Evolutionary conservation across 495 filamentous ascomycete species (phyloP).

Genomic region (Lasiosphaeris hirsuta): DNA sequence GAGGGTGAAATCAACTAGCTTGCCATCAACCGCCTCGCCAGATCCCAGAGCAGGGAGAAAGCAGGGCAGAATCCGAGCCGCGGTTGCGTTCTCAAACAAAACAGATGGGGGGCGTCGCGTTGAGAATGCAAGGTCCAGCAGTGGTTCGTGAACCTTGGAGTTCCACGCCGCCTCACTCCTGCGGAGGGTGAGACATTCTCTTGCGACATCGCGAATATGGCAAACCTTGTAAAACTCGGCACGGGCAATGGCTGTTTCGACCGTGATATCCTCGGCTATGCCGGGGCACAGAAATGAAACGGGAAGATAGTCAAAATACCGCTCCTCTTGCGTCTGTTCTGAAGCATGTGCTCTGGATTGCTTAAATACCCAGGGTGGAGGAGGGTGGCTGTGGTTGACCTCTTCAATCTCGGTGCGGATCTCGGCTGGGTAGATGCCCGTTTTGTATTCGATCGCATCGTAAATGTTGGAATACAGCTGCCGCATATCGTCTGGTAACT

Average conservation of each 20-base stretch:
- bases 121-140: conserved; percentile 9
- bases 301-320: conserved; percentile 12
- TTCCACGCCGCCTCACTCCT: conserved; percentile 12
- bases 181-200: conserved; percentile 6
- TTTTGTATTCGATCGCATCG: background rate
- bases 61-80: conserved; percentile 11
- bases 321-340: background rate
- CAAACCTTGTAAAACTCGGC: conserved; percentile 9
- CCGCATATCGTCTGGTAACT: conserved; percentile 7
- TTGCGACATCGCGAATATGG: conserved; percentile 1
- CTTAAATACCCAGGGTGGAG: background rate
- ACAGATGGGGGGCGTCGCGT: background rate
- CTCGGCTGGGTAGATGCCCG: conserved; percentile 9
- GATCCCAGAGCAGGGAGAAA: conserved; percentile 5
- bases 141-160: conserved; percentile 5
- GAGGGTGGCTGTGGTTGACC: background rate
- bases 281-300: conserved; percentile 2
- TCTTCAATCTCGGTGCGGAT: conserved; percentile 5
- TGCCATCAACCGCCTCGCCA: conserved; percentile 8
- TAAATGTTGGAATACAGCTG: conserved; percentile 9
- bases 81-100: conserved; percentile 7
- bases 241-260: background rate
- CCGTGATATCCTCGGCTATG: background rate
- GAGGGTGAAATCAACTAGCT: conserved; percentile 10
- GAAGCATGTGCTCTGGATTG: background rate